Base-by-base conservation (phyloP, 129 eudicot species). In the Apium graveolens region DNA sequence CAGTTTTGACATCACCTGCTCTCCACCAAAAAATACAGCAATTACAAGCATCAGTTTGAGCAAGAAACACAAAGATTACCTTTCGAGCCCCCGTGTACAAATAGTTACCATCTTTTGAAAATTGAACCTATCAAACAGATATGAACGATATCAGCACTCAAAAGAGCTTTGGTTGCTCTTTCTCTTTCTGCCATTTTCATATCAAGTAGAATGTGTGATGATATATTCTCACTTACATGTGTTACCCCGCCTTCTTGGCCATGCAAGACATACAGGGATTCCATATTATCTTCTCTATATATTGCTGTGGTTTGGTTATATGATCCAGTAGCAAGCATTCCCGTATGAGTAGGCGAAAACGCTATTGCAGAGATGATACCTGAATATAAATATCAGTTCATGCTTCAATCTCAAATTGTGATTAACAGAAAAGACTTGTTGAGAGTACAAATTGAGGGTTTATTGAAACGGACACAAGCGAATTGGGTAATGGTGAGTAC, bases 171-270 rank as follows among this genome's bases (percentile, higher is more conserved):
- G 63, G 49, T 63, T 4, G 32, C 9, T n/a, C 29, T n/a, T 13
- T 65, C 38, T 29, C 21, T 65, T 29, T 24, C 55, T 32, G 74
- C 32, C 43, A 62, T 16, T 77, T 44, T 49, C 46, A 31, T 41
- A 76, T 38, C 73, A 48, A 55, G 60, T 44, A 73, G 76, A 46
- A 63, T 18, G 5, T 21, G n/a, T 9, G 75, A 20, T 70, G 14
- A 49, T 34, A 70, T 43, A 78, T 70, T 63, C 68, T 48, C 79
- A 88, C 96, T 90, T 92, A 95, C 98, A 84, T 95, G 98, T 35
- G 98, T 95, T 66, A 95, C 93, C 81, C 98, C 98, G 73, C 98
- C 98, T 87, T 95, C 94, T 86, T 91, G 98, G 84, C 98, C 98
- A 83, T 91, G 98, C 81, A 95, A 78, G 49, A 95, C 87, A 82